A percentile compares a stretch with the other conserved stretches of the same genome.
phyloP scores from a whole-genome alignment of 805 yeast genomes.

The Candida cerambycidarum region DNA sequence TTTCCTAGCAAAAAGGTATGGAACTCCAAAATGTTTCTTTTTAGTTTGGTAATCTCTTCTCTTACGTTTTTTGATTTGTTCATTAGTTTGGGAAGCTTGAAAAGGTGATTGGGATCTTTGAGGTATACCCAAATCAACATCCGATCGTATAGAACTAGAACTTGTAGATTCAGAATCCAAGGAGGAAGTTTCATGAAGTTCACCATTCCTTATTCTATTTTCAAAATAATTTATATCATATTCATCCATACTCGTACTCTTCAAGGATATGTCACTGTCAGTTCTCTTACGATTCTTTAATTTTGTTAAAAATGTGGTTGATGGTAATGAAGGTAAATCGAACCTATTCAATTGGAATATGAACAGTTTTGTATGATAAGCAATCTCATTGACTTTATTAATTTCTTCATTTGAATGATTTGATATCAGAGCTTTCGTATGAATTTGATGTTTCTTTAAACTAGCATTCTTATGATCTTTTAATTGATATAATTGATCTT shows the following conservation, averaged over 20 bases:
- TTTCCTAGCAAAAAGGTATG: slow-evolving; percentile 63
- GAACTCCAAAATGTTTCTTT: slow-evolving; percentile 40
- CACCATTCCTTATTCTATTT: slow-evolving; percentile 40
- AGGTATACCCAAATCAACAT: not conserved
- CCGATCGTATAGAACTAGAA: not conserved
- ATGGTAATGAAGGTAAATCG: slow-evolving; percentile 45
- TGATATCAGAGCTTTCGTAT: not conserved
- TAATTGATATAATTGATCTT: slow-evolving; percentile 67
- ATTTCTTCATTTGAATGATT: slow-evolving; percentile 5
- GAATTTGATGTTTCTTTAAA: slow-evolving; percentile 10
- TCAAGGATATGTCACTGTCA: slow-evolving; percentile 14
- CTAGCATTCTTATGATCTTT: slow-evolving; percentile 47
- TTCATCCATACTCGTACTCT: slow-evolving; percentile 13
- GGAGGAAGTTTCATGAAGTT: slow-evolving; percentile 4
- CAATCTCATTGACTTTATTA: slow-evolving; percentile 25
- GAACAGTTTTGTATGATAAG: slow-evolving; percentile 26
- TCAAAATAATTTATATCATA: slow-evolving; percentile 35
- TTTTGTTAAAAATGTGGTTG: slow-evolving; percentile 28
- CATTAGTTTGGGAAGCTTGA: slow-evolving; percentile 15
- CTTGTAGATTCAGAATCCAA: slow-evolving; percentile 9
- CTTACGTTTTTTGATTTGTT: slow-evolving; percentile 23
- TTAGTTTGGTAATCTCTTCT: slow-evolving; percentile 50
- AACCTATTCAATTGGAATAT: slow-evolving; percentile 25
- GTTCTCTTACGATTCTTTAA: slow-evolving; percentile 8
- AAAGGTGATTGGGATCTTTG: slow-evolving; percentile 1